These are phyloP conservation scores for Cicer judaicum DNA, from an alignment of 306 rosid species.

Conservation along the genomic window DNA sequence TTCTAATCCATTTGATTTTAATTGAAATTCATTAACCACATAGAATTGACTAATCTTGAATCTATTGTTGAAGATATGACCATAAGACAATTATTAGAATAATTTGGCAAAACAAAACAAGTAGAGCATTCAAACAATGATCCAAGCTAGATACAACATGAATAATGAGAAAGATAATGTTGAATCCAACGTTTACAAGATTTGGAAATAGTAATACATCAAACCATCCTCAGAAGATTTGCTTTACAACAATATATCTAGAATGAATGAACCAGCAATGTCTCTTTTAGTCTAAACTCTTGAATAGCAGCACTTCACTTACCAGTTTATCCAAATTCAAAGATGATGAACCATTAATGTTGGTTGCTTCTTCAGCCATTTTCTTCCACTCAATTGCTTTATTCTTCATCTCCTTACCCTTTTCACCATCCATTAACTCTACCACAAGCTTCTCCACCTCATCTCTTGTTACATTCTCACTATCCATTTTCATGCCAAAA, in stretches of 20 bases:
- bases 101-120: neutral
- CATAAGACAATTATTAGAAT: no score
- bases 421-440: constrained; percentile 53
- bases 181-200: neutral
- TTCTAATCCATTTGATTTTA: no score
- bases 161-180: neutral
- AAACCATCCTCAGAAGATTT: neutral
- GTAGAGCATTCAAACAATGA: neutral
- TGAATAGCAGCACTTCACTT: constrained; percentile 33
- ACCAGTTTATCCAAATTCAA: constrained; percentile 50
- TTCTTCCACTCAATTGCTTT: constrained; percentile 49
- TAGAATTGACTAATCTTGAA: no score
- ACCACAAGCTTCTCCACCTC: constrained; percentile 55
- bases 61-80: no score
- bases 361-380: constrained; percentile 46
- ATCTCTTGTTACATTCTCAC: constrained; percentile 52
- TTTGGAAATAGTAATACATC: neutral
- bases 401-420: constrained; percentile 52
- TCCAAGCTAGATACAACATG: neutral
- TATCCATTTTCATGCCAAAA: constrained; percentile 51
- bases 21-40: no score
- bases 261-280: neutral
- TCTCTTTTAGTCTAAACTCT: constrained; percentile 16
- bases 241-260: neutral
- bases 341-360: constrained; percentile 43